Base-by-base conservation (phyloP, 345 rosid species). In the Syzygium jambos region DNA sequence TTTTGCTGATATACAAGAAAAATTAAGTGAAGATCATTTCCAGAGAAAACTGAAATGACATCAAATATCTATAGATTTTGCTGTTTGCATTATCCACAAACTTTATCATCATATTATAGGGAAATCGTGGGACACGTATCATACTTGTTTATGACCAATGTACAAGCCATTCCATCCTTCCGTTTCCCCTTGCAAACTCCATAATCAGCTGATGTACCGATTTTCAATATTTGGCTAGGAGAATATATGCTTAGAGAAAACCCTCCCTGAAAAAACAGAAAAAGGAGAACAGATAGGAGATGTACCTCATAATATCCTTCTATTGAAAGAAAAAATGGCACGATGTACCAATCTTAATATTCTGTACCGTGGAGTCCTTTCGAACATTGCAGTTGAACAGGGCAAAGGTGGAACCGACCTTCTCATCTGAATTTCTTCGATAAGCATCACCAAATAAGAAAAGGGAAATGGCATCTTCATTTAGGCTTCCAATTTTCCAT, bases 401-500 rank as follows among this genome's bases (percentile, higher is more conserved):
- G 57, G 96, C 96, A 88, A 96, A 95, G 91, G 92, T 95, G 2
- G 98, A 90, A 89, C 98, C 99, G 38, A 93, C 94, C 85, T 91
- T 91, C 88, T 94, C 97, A 51, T 91, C 86, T 56, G 89, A 73
- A 91, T 93, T 91, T 87, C 91, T 91, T 91, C 91, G 91, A 88
- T 92, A 94, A 89, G 98, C 98, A 87, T 95, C 99, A 85, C 98
- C 96, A 91, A 98, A 98, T 94, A 98, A 91, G 92, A 98, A 98
- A 86, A 98, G 88, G 84, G 99, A 95, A 85, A 94, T 73, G 52
- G 88, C 90, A 89, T 88, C 93, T 84, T 94, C 96, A 86, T 91
- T 93, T 89, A 98, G 89, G 90, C 95, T 89, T 82, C 98, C 93
- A 65, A 96, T 22, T 88, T 94, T 96, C 96, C 99, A 96, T 38